Conservation (phyloP, 2,329 filamentous ascomycete species). For the Sporothrix euskadiensis region DNA sequence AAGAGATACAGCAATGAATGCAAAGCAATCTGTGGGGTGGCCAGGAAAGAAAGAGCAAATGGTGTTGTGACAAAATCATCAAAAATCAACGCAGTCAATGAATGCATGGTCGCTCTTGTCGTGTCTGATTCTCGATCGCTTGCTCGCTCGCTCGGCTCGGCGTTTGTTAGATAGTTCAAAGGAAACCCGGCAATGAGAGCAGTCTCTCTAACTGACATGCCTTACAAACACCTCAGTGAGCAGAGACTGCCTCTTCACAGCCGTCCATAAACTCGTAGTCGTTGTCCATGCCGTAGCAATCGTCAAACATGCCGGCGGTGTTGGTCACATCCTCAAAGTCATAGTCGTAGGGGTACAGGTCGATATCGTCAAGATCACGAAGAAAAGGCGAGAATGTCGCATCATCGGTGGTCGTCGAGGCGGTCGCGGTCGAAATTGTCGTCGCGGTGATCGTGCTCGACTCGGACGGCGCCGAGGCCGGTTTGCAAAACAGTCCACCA, state of each 20-base stretch:
- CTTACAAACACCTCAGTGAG: not conserved
- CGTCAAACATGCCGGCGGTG: not conserved
- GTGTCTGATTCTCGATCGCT: not conserved
- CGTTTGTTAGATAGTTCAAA: not conserved
- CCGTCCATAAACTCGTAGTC: slow-evolving; percentile 31
- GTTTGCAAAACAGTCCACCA: slow-evolving; percentile 34
- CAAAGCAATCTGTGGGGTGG: not conserved
- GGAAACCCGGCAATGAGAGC: too few relatives aligned
- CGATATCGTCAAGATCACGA: not conserved
- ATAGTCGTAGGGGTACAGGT: slow-evolving; percentile 5
- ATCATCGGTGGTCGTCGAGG: not conserved
- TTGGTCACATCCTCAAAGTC: slow-evolving; percentile 15
- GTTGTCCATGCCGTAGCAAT: not conserved
- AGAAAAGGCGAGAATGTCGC: not conserved
- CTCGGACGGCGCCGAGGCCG: slow-evolving; percentile 24
- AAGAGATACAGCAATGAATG: not conserved
- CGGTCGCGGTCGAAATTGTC: not conserved
- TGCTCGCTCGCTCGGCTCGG: not conserved
- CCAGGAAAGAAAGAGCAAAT: not conserved
- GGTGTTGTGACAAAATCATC: not conserved
- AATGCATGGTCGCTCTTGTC: not conserved
- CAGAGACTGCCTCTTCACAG: slow-evolving; percentile 2
- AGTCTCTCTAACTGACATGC: not conserved
- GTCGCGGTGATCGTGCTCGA: slow-evolving; percentile 23
- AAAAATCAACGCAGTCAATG: not conserved